Percentiles rank a stretch among this genome's conserved stretches.
phyloP scores from a whole-genome alignment of 2,329 filamentous ascomycete genomes.

The Ceratocystis diversiconidia region DNA sequence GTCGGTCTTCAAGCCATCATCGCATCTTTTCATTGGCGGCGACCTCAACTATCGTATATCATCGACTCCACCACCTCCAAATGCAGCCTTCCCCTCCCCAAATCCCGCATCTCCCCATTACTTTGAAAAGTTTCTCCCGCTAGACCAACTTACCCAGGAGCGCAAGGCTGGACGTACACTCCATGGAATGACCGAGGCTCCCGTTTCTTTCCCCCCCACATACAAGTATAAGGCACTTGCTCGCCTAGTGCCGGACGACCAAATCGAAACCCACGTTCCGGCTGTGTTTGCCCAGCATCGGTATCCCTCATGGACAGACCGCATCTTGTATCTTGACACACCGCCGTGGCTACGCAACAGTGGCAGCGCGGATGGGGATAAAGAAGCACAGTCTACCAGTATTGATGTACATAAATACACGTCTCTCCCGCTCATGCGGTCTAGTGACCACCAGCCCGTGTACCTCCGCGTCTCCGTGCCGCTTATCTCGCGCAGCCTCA shows the following conservation, averaged over 20 bases:
- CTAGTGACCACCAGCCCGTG: constrained; percentile 79
- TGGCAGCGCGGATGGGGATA: constrained; percentile 16
- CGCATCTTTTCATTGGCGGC: constrained; percentile 73
- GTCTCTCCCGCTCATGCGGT: constrained; percentile 62
- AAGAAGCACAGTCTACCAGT: constrained; percentile 15
- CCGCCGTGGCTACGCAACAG: constrained; percentile 35
- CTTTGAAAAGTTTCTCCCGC: constrained; percentile 50
- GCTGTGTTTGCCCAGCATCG: constrained; percentile 71
- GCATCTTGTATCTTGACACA: constrained; percentile 62
- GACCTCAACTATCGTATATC: constrained; percentile 92
- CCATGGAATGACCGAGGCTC: constrained; percentile 62
- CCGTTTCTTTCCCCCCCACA: constrained; percentile 71
- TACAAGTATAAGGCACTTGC: constrained; percentile 65
- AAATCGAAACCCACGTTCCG: constrained; percentile 28
- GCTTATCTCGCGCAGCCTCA: constrained; percentile 32
- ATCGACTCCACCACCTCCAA: constrained; percentile 44
- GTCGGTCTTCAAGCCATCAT: constrained; percentile 59
- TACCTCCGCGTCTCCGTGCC: constrained; percentile 56
- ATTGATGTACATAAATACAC: constrained; percentile 52
- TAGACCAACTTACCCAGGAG: constrained; percentile 71
- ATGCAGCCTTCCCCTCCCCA: constrained; percentile 49
- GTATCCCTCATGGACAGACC: constrained; percentile 88
- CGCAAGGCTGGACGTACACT: constrained; percentile 53
- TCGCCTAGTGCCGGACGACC: constrained; percentile 21
- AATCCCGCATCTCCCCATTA: constrained; percentile 43